phyloP scores from a whole-genome alignment of 2,329 filamentous ascomycete genomes.

The Talaromyces marneffei region DNA sequence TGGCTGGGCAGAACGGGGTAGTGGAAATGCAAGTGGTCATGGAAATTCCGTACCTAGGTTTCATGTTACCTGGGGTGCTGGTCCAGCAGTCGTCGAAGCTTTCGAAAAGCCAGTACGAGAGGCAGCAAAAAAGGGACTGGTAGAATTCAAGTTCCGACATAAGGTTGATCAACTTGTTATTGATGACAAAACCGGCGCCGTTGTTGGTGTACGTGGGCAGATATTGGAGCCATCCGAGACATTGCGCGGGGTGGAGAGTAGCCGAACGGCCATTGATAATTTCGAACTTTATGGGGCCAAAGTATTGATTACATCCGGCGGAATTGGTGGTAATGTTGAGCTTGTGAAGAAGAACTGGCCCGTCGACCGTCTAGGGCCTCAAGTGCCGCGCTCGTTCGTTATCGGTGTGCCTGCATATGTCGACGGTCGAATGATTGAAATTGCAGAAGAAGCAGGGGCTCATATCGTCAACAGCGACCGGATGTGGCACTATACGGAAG shows the following conservation, averaged over 20 bases:
- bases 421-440: constrained; percentile 59
- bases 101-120: constrained; percentile 53
- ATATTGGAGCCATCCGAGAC: constrained; percentile 49
- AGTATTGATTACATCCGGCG: constrained; percentile 53
- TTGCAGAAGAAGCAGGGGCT: constrained; percentile 50
- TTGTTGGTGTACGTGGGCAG: constrained; percentile 49
- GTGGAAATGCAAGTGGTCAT: constrained; percentile 51
- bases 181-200: constrained; percentile 47
- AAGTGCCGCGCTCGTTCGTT: constrained; percentile 52
- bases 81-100: constrained; percentile 54
- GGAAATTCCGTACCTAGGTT: constrained; percentile 61
- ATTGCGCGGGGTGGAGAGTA: constrained; percentile 49
- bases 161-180: constrained; percentile 53
- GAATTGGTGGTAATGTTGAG: constrained; percentile 58
- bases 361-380: constrained; percentile 51
- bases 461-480: constrained; percentile 55
- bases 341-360: constrained; percentile 56
- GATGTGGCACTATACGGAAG: constrained; percentile 64
- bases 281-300: constrained; percentile 52
- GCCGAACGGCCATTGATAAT: constrained; percentile 39
- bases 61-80: constrained; percentile 57
- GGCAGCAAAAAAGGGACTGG: constrained; percentile 49
- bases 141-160: constrained; percentile 54
- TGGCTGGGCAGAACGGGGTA: constrained; percentile 58
- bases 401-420: constrained; percentile 58